These are phyloP conservation scores for Tulasnella sp. DNA, from an alignment of 768 basidiomycete species.

Conservation along the genomic window DNA sequence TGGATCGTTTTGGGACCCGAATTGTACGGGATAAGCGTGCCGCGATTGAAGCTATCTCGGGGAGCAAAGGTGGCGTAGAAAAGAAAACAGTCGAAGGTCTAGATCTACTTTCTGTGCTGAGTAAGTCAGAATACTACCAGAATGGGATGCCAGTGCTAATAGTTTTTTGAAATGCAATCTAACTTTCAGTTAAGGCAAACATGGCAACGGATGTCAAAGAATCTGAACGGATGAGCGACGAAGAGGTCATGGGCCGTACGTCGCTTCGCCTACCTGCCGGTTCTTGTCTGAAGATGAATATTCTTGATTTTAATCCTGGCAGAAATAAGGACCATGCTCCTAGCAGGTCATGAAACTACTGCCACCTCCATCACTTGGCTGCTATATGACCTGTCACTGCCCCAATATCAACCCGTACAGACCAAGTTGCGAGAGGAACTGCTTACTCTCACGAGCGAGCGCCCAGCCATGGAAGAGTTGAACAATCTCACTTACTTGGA, in stretches of 20 bases:
- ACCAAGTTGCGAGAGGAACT: slow-evolving; percentile 63
- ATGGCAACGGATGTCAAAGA: slow-evolving; percentile 62
- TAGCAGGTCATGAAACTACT: slow-evolving; percentile 64
- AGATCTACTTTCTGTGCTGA: slow-evolving; percentile 1
- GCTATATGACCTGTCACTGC: slow-evolving; percentile 23
- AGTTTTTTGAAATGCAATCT: slow-evolving; percentile 46
- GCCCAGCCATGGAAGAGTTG: slow-evolving; percentile 40
- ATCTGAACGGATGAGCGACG: slow-evolving; percentile 59
- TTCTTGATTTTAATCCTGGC: background rate
- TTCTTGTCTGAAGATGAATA: background rate
- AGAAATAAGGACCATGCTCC: slow-evolving; percentile 66
- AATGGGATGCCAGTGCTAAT: slow-evolving; percentile 57
- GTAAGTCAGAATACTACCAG: background rate
- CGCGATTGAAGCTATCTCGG: background rate
- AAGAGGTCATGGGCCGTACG: slow-evolving; percentile 63
- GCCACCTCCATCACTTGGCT: slow-evolving; percentile 8
- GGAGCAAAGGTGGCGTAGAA: background rate
- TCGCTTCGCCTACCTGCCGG: slow-evolving; percentile 19
- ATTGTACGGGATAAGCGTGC: slow-evolving; percentile 14
- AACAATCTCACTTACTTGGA: slow-evolving; percentile 43
- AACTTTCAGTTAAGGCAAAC: slow-evolving; percentile 56
- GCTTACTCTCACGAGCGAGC: slow-evolving; percentile 40
- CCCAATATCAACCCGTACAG: slow-evolving; percentile 53
- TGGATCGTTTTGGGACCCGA: slow-evolving; percentile 11
- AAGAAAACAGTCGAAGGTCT: slow-evolving; percentile 15